A percentile compares a stretch with the other conserved stretches of the same genome.
These are phyloP conservation scores for Penicillium tannophilum DNA, from an alignment of 495 filamentous ascomycete genomes.

Conservation along the genomic window DNA sequence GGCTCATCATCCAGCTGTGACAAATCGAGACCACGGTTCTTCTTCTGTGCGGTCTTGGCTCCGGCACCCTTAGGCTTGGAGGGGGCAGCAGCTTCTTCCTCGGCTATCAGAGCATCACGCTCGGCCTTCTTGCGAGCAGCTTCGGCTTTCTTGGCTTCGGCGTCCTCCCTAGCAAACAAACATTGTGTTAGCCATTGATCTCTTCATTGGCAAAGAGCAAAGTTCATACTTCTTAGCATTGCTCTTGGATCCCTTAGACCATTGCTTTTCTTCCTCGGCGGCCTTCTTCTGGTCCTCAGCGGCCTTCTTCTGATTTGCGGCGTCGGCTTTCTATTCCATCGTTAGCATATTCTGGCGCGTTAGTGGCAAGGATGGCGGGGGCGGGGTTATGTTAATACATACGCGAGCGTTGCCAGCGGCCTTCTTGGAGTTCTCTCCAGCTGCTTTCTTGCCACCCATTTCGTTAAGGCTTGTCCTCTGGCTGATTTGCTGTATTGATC, in stretches of 20 bases:
- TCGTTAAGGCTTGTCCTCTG: conserved; percentile 14
- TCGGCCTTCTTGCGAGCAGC: conserved; percentile 86
- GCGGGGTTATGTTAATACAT: conserved; percentile 34
- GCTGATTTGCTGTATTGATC: background rate
- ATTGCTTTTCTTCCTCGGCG: conserved; percentile 72
- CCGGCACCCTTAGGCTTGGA: conserved; percentile 60
- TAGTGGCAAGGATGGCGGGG: conserved; percentile 31
- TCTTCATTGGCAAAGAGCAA: background rate
- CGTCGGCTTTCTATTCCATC: conserved; percentile 77
- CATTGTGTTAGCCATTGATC: conserved; percentile 18
- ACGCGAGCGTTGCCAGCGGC: conserved; percentile 77
- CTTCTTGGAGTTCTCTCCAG: conserved; percentile 83
- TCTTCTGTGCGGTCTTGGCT: conserved; percentile 68
- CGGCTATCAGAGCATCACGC: conserved; percentile 76
- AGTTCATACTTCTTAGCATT: conserved; percentile 74
- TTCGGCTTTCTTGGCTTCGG: conserved; percentile 84
- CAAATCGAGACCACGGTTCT: conserved; percentile 65
- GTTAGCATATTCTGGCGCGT: conserved; percentile 16
- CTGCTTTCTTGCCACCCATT: conserved; percentile 63
- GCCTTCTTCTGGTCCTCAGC: conserved; percentile 67
- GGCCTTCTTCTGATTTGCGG: conserved; percentile 75
- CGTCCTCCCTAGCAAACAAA: conserved; percentile 64
- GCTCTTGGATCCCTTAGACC: conserved; percentile 82
- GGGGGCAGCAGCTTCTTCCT: conserved; percentile 71
- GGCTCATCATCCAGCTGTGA: conserved; percentile 63